Conservation (phyloP, 345 rosid genomes). For the Eucalyptus regnans region DNA sequence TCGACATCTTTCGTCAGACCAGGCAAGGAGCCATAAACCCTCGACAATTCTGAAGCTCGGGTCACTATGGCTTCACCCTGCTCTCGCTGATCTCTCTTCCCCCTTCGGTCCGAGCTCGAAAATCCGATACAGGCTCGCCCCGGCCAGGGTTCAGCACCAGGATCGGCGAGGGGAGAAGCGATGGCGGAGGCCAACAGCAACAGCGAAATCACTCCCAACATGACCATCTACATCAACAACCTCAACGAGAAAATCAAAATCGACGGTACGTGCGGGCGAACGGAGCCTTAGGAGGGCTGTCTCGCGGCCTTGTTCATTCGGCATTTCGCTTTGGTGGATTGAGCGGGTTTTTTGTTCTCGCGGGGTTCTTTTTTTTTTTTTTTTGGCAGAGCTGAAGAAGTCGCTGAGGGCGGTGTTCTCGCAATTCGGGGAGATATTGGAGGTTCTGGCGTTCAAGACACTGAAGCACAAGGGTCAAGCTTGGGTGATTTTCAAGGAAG, state of each 20-base stretch:
- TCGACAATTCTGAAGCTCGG: background rate
- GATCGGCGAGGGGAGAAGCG: background rate
- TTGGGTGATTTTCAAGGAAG: slow-evolving; percentile 89
- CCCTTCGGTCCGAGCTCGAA: background rate
- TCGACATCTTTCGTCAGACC: background rate
- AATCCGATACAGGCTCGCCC: background rate
- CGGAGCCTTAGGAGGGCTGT: background rate
- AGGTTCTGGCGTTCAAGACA: slow-evolving; percentile 87
- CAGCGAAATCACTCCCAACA: slow-evolving; percentile 43
- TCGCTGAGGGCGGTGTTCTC: slow-evolving; percentile 85
- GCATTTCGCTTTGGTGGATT: background rate
- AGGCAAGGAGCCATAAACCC: background rate
- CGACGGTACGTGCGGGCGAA: slow-evolving; percentile 32
- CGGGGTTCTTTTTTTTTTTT: background rate
- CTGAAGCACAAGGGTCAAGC: slow-evolving; percentile 98
- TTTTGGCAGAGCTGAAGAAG: slow-evolving; percentile 67
- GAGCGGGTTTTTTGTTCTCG: background rate
- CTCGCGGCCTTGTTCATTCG: background rate
- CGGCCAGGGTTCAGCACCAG: background rate
- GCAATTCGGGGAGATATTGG: slow-evolving; percentile 89
- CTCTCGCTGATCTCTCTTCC: background rate
- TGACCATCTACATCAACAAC: slow-evolving; percentile 90
- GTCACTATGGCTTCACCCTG: background rate
- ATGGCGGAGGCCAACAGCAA: slow-evolving; percentile 31
- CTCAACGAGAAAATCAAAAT: slow-evolving; percentile 95